Base-by-base conservation (phyloP, 2,329 filamentous ascomycete genomes). In the Aspergillus sp. region DNA sequence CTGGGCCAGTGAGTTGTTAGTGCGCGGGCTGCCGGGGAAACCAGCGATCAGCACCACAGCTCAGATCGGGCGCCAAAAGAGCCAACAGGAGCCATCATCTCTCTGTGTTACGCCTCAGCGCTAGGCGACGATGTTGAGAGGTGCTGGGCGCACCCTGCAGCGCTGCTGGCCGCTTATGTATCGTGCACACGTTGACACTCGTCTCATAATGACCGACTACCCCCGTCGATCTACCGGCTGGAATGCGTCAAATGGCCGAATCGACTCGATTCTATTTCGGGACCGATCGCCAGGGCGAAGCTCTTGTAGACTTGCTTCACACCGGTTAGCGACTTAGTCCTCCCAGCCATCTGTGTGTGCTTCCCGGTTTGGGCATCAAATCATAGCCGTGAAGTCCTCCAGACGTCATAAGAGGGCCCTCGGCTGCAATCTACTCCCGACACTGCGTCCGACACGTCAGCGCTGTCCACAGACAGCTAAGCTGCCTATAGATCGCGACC, bases 11-110 rank as follows among this genome's bases (percentile, higher is more conserved):
- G 9, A 31, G 28, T 22, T 28, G 41, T 57, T 61, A 56, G 52
- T 61, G 59, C 54, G 54, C 31, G 57, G 61, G 61, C 61, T 64
- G 61, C 61, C 61, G 45, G 61, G 61, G 61, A 64, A 64, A 64
- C 61, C 61, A 61, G 38, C 41, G 57, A 63, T 63, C 61, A 63
- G 41, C 57, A 57, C 28, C 53, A 59, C 38, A 59, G 53, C 41
- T 49, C 28, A 57, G 54, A 60, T 60, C 57, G 30, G 61, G 41
- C 57, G 50, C 61, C 54, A 63, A 57, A 51, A 30, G 52, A 49
- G 23, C 59, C 59, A 61, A 61, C 53, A 48, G 52, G 41, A 53
- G 38, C 30, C 7, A 49, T 50, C 54, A 49, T 30, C 48, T 41
- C 23, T 50, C 34, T 28, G 31, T 41, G 46, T 57, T 46, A 30